These are phyloP conservation scores for Rehmannia glutinosa DNA, from an alignment of 257 asterid species.

Conservation along the genomic window DNA sequence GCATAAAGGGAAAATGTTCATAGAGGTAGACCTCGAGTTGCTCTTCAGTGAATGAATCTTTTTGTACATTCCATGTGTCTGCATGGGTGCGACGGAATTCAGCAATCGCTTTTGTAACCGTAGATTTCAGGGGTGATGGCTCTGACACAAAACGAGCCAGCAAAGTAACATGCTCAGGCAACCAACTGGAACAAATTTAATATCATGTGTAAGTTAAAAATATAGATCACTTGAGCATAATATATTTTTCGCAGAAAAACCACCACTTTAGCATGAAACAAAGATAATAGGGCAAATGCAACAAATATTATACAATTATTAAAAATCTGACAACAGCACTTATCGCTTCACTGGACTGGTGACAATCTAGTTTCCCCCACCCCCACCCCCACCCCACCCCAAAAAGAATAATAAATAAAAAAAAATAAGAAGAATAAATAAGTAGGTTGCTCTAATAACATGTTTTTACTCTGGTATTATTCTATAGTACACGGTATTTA, in stretches of 20 bases:
- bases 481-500: no score
- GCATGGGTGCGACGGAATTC: slow-evolving; percentile 99
- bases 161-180: slow-evolving; percentile 89
- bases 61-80: slow-evolving; percentile 94
- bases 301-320: no score
- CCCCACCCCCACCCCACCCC: no score
- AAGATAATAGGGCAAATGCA: no score
- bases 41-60: slow-evolving; percentile 87
- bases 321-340: no score
- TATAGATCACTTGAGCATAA: background rate
- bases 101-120: slow-evolving; percentile 96
- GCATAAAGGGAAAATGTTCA: background rate
- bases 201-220: background rate
- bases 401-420: no score
- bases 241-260: no score
- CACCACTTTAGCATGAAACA: background rate
- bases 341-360: no score
- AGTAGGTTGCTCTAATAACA: no score
- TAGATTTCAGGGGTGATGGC: slow-evolving; percentile 91
- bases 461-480: no score
- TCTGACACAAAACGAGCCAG: slow-evolving; percentile 88
- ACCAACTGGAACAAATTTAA: slow-evolving; percentile 62
- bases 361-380: no score
- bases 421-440: no score
- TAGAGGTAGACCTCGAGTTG: slow-evolving; percentile 80